Evolutionary conservation across 306 rosid genomes (phyloP).

Genomic region (Glycine soja): DNA sequence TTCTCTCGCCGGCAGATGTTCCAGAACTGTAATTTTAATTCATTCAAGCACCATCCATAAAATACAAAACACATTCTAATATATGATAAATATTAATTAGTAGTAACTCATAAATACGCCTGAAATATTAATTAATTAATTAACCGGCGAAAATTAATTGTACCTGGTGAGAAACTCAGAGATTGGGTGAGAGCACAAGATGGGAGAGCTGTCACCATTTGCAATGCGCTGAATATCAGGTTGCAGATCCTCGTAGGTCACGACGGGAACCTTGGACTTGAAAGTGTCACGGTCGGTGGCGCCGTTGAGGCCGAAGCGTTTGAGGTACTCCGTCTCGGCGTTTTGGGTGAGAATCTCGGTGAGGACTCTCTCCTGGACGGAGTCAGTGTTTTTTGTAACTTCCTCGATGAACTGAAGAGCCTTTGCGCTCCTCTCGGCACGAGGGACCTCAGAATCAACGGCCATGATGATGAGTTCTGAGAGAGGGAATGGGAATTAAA

Average conservation of each 20-base stretch:
- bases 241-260: slow-evolving; percentile 78
- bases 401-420: slow-evolving; percentile 74
- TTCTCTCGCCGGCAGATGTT: slow-evolving; percentile 93
- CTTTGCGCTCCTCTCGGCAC: slow-evolving; percentile 39
- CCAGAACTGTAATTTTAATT: slow-evolving; percentile 71
- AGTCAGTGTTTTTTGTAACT: slow-evolving; percentile 66
- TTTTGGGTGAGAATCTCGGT: slow-evolving; percentile 70
- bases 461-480: slow-evolving; percentile 53
- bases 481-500: no score
- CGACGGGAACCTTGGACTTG: slow-evolving; percentile 78
- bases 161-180: slow-evolving; percentile 97
- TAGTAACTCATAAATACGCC: no score
- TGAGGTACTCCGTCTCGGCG: slow-evolving; percentile 73
- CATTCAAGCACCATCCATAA: not conserved
- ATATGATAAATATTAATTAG: no score
- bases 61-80: not conserved
- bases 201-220: slow-evolving; percentile 83
- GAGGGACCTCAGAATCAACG: slow-evolving; percentile 51
- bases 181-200: slow-evolving; percentile 72
- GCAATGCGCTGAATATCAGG: slow-evolving; percentile 87
- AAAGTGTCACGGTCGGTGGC: slow-evolving; percentile 72
- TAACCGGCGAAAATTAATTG: no score
- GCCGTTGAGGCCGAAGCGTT: slow-evolving; percentile 62
- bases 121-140: no score
- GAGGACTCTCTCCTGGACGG: slow-evolving; percentile 58